Conservation (phyloP, 1,139 yeast genomes). For the Pichia sp. region DNA sequence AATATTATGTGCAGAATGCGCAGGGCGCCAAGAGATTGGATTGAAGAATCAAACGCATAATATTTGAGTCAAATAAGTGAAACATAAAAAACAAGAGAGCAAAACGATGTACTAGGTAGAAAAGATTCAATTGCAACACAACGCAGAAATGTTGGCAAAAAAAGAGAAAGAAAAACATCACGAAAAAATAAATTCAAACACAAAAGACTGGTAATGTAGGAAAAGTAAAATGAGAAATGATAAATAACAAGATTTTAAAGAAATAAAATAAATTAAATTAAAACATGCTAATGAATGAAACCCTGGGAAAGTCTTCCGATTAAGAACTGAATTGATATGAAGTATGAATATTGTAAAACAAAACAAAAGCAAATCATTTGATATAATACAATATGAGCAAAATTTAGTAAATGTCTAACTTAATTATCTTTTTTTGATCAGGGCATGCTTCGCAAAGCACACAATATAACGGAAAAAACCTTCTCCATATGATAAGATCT, state of each 20-base stretch:
- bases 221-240: not conserved
- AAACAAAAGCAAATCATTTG: constrained; percentile 1
- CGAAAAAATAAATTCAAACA: constrained; percentile 1
- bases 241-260: not conserved
- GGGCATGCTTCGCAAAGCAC: not conserved
- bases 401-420: not conserved
- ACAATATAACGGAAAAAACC: not conserved
- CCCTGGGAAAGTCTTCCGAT: not conserved
- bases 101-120: constrained; percentile 19
- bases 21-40: not conserved
- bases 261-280: not conserved
- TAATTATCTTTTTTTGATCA: not conserved
- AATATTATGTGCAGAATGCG: constrained; percentile 1
- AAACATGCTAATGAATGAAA: not conserved
- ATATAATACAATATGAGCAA: constrained; percentile 1
- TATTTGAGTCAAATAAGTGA: not conserved
- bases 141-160: constrained; percentile 13
- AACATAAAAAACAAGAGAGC: constrained; percentile 9
- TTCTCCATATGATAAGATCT: not conserved
- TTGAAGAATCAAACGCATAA: constrained; percentile 2
- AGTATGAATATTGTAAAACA: not conserved
- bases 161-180: not conserved
- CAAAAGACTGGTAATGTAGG: not conserved
- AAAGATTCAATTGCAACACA: constrained; percentile 18
- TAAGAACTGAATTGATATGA: not conserved